A percentile compares a stretch with the other conserved stretches of the same genome.
These are phyloP conservation scores for Fistulifera pelliculosa DNA, from an alignment of 108 stramenopile species.

Conservation along the genomic window DNA sequence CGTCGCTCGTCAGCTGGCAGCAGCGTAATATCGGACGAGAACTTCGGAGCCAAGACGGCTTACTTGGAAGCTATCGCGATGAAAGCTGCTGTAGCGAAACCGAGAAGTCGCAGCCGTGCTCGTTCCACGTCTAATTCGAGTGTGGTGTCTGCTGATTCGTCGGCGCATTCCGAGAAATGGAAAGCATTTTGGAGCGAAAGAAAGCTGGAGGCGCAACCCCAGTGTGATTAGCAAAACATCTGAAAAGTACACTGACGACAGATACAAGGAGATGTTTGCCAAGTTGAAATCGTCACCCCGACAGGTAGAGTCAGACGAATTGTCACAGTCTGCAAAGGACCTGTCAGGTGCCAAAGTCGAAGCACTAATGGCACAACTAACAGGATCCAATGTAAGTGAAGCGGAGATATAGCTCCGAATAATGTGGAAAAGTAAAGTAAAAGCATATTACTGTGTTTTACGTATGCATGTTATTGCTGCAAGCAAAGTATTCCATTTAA, in stretches of 20 bases:
- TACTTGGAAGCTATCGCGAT: constrained; percentile 63
- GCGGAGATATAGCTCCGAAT: constrained; percentile 12
- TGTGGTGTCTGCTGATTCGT: constrained; percentile 5
- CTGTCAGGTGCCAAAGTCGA: constrained; percentile 57
- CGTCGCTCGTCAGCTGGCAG: constrained; percentile 5
- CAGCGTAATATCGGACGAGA: constrained; percentile 37
- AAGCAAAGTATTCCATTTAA: neutral
- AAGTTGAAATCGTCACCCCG: constrained; percentile 14
- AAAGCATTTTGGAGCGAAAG: constrained; percentile 26
- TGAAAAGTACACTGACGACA: constrained; percentile 44
- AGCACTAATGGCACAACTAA: constrained; percentile 55
- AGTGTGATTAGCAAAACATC: constrained; percentile 20
- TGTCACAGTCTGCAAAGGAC: constrained; percentile 34
- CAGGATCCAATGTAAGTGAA: constrained; percentile 13
- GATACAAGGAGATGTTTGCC: constrained; percentile 71
- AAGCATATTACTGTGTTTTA: neutral
- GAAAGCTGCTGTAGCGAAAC: constrained; percentile 44
- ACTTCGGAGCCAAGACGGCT: constrained; percentile 53
- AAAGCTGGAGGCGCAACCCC: constrained; percentile 10
- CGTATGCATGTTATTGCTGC: neutral
- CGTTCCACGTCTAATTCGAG: constrained; percentile 3
- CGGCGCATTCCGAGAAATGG: constrained; percentile 16
- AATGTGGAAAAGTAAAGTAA: neutral
- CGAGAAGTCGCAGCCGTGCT: constrained; percentile 19
- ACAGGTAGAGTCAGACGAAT: neutral